Conservation (phyloP, 2,329 filamentous ascomycete species). For the Claviceps pusilla region DNA sequence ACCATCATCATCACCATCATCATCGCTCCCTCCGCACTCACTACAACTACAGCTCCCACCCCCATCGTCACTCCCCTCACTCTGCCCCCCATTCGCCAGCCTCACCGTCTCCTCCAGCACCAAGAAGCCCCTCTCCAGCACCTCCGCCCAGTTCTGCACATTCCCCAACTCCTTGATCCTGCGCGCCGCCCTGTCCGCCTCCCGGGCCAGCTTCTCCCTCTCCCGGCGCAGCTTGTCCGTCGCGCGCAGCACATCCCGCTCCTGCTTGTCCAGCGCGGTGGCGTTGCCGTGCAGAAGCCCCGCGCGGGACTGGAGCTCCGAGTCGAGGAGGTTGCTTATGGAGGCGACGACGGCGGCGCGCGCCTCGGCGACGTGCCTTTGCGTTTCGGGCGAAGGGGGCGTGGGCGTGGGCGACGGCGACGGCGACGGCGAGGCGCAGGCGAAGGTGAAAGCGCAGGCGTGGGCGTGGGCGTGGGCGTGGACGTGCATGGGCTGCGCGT, state of each 20-base stretch:
- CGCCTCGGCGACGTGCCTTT: slow-evolving; percentile 38
- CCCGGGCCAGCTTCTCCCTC: slow-evolving; percentile 47
- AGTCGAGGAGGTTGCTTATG: slow-evolving; percentile 55
- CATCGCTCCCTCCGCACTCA: slow-evolving; percentile 17
- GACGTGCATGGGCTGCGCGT: background rate
- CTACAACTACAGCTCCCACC: slow-evolving; percentile 24
- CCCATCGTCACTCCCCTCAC: slow-evolving; percentile 7
- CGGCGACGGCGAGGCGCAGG: slow-evolving; percentile 6
- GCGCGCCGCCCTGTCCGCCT: slow-evolving; percentile 47
- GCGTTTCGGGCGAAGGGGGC: slow-evolving; percentile 27
- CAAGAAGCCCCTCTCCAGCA: slow-evolving; percentile 54
- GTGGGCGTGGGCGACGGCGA: slow-evolving; percentile 16
- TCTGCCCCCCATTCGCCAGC: slow-evolving; percentile 28
- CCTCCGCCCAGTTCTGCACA: slow-evolving; percentile 78
- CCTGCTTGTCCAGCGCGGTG: slow-evolving; percentile 49
- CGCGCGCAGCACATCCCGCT: slow-evolving; percentile 46
- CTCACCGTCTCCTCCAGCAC: slow-evolving; percentile 50
- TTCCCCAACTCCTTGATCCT: slow-evolving; percentile 65
- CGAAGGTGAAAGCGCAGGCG: slow-evolving; percentile 6
- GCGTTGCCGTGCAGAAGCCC: slow-evolving; percentile 55
- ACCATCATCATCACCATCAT: slow-evolving; percentile 6
- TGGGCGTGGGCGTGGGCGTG: slow-evolving; percentile 3
- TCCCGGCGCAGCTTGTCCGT: slow-evolving; percentile 47
- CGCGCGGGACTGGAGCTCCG: slow-evolving; percentile 53
- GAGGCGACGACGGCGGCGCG: slow-evolving; percentile 44